Percentiles rank a stretch among this genome's conserved stretches.
These are phyloP conservation scores for Magnusiomyces fungicola DNA, from an alignment of 1,139 yeast genomes.

Conservation along the genomic window DNA sequence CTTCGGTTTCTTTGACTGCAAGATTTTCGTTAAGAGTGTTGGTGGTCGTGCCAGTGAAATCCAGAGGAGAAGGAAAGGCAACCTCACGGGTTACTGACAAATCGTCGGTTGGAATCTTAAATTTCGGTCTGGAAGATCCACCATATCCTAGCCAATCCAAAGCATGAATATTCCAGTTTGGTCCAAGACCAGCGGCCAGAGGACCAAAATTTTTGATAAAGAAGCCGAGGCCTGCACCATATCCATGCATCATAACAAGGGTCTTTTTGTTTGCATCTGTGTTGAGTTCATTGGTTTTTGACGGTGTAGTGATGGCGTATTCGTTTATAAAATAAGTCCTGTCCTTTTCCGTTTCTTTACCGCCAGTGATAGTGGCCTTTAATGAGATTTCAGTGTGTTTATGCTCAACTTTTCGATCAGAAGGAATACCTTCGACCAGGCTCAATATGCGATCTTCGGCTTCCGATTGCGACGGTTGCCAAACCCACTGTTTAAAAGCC, in stretches of 20 bases:
- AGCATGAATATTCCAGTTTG: conserved; percentile 44
- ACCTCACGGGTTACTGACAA: conserved; percentile 24
- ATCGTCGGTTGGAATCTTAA: conserved; percentile 29
- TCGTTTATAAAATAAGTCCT: not conserved
- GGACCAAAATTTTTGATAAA: conserved; percentile 64
- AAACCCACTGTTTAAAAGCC: conserved; percentile 40
- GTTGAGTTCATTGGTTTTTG: conserved; percentile 1
- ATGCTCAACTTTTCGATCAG: conserved; percentile 43
- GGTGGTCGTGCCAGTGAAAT: not conserved
- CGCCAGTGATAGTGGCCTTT: conserved; percentile 1
- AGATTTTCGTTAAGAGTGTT: conserved; percentile 33
- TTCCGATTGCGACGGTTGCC: conserved; percentile 31
- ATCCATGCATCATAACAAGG: conserved; percentile 72
- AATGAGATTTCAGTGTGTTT: conserved; percentile 3
- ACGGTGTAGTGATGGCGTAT: conserved; percentile 2
- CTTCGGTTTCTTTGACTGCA: conserved; percentile 48
- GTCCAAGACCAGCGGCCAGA: conserved; percentile 27
- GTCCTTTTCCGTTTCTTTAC: not conserved
- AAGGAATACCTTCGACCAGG: conserved; percentile 35
- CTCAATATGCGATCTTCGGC: conserved; percentile 40
- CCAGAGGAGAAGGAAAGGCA: not conserved
- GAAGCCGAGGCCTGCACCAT: conserved; percentile 77
- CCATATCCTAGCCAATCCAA: conserved; percentile 80
- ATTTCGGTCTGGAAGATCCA: conserved; percentile 55
- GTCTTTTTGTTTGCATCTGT: conserved; percentile 28